Conservation (phyloP, 2,329 filamentous ascomycete genomes). For the Penicillium decumbens region DNA sequence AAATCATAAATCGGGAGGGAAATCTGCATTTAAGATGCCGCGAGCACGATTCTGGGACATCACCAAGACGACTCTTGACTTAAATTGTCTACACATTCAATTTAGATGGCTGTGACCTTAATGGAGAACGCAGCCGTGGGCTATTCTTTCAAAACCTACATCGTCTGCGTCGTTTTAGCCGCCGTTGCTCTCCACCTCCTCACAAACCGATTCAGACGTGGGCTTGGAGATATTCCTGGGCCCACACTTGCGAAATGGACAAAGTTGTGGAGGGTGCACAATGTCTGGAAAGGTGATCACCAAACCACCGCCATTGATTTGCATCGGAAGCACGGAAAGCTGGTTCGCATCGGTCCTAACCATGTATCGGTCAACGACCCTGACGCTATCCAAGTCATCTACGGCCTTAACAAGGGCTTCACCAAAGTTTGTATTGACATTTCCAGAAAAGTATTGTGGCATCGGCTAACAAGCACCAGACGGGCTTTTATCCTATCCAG, state of each 20-base stretch:
- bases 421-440: constrained; percentile 6
- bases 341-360: constrained; percentile 8
- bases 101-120: no score
- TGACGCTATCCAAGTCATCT: constrained; percentile 8
- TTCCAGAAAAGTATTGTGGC: neutral
- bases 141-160: neutral
- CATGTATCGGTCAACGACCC: constrained; percentile 7
- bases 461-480: neutral
- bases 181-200: constrained; percentile 1
- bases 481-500: constrained; percentile 22
- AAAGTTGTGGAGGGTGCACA: constrained; percentile 17
- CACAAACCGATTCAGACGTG: constrained; percentile 8
- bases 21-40: no score
- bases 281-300: constrained; percentile 17
- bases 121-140: neutral
- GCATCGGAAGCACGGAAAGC: constrained; percentile 31
- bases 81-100: no score
- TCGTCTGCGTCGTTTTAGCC: neutral
- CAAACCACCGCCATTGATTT: constrained; percentile 19
- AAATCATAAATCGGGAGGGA: no score
- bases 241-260: constrained; percentile 12
- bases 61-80: no score
- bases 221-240: constrained; percentile 11
- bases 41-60: no score
- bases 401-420: constrained; percentile 16